Evolutionary conservation across 371 early-diverging fungal genomes (phyloP).

Genomic region (Lichtheimia ornata): DNA sequence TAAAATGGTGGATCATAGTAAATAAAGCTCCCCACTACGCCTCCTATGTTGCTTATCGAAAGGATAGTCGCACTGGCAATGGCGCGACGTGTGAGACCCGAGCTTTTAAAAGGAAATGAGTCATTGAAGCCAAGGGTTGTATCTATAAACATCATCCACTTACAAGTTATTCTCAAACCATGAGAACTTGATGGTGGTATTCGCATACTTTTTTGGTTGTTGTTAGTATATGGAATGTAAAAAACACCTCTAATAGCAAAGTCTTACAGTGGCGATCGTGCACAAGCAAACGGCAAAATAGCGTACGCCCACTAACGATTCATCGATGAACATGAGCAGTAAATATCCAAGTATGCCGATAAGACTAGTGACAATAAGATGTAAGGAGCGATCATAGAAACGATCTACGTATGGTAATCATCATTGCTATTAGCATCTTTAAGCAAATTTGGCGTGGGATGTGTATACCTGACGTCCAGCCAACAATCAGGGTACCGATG

Average conservation of each 20-base stretch:
- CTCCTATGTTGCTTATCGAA: constrained; percentile 34
- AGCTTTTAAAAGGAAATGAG: neutral
- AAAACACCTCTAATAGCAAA: too few species aligned
- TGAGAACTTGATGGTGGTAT: constrained; percentile 29
- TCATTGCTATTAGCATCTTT: neutral
- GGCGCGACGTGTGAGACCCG: constrained; percentile 38
- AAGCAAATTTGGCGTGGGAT: neutral
- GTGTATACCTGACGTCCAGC: constrained; percentile 29
- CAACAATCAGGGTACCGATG: constrained; percentile 18
- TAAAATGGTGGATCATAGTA: constrained; percentile 19
- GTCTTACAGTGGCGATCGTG: constrained; percentile 14
- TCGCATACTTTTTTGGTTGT: constrained; percentile 17
- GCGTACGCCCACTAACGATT: constrained; percentile 4
- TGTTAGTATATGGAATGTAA: too few species aligned
- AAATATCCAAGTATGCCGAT: constrained; percentile 26
- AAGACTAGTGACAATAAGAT: constrained; percentile 24
- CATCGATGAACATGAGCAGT: constrained; percentile 24
- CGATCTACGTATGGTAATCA: constrained; percentile 10
- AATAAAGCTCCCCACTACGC: constrained; percentile 30
- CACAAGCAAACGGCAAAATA: constrained; percentile 31
- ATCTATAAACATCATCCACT: neutral
- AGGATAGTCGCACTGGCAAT: constrained; percentile 33
- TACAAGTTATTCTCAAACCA: constrained; percentile 41
- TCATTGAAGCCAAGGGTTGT: too few species aligned
- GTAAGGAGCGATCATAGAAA: constrained; percentile 29